Evolutionary conservation across 2,329 filamentous ascomycete genomes (phyloP).

Genomic region (Paraphoma chrysanthemicola): DNA sequence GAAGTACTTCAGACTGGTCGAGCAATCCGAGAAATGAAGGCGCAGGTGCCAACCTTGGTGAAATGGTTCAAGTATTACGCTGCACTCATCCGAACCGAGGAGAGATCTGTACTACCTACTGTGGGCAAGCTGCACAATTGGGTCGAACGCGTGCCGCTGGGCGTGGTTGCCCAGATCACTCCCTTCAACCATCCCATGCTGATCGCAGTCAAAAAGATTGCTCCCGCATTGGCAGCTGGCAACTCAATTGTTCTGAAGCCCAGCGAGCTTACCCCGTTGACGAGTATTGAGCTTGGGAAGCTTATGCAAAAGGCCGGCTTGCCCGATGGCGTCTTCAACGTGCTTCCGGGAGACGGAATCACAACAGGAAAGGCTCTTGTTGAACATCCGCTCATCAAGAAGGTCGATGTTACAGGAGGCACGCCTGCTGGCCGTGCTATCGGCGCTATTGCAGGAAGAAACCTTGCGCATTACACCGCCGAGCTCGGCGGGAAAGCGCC

Average conservation of each 20-base stretch:
- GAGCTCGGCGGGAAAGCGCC: conserved; percentile 49
- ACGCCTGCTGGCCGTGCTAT: conserved; percentile 47
- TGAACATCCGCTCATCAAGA: conserved; percentile 44
- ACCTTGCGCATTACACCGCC: conserved; percentile 46
- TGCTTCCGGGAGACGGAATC: conserved; percentile 41
- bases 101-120: conserved; percentile 71
- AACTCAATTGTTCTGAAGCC: conserved; percentile 48
- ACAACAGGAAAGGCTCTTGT: conserved; percentile 47
- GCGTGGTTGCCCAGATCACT: conserved; percentile 49
- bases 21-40: conserved; percentile 72
- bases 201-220: conserved; percentile 51
- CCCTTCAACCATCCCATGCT: conserved; percentile 51
- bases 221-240: conserved; percentile 45
- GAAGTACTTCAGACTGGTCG: conserved; percentile 74
- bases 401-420: conserved; percentile 49
- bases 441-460: conserved; percentile 44
- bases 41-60: conserved; percentile 70
- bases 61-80: conserved; percentile 78
- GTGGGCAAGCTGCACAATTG: conserved; percentile 59
- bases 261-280: conserved; percentile 47
- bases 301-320: conserved; percentile 47
- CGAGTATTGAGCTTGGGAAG: conserved; percentile 44
- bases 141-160: conserved; percentile 48
- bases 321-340: conserved; percentile 47
- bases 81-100: conserved; percentile 70